Conservation (phyloP, 2,329 filamentous ascomycete species). For the Claviceps paspali region DNA sequence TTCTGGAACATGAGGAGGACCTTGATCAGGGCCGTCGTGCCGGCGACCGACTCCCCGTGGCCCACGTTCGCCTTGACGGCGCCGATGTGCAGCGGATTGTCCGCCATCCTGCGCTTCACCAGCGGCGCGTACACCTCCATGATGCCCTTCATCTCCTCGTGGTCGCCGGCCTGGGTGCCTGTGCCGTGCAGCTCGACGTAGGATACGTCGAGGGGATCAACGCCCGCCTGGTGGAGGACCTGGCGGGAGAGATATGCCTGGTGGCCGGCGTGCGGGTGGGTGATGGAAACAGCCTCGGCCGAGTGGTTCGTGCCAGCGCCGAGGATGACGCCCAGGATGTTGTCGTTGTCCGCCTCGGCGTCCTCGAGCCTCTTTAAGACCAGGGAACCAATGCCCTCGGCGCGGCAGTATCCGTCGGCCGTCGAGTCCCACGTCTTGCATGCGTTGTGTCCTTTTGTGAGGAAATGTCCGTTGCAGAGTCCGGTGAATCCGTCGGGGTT, state of each 20-base stretch:
- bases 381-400: conserved; percentile 58
- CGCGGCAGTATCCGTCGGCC: conserved; percentile 72
- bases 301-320: conserved; percentile 70
- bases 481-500: conserved; percentile 4
- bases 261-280: conserved; percentile 63
- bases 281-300: conserved; percentile 68
- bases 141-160: conserved; percentile 69
- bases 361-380: conserved; percentile 70
- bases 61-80: conserved; percentile 51
- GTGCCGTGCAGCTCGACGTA: conserved; percentile 91
- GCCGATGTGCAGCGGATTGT: conserved; percentile 44
- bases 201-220: conserved; percentile 61
- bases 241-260: conserved; percentile 54
- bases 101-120: conserved; percentile 24
- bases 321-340: conserved; percentile 58
- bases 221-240: conserved; percentile 55
- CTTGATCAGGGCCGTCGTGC: conserved; percentile 47
- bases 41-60: conserved; percentile 47
- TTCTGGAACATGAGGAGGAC: conserved; percentile 50
- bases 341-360: conserved; percentile 63
- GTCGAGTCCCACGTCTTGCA: conserved; percentile 66
- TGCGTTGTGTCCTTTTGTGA: conserved; percentile 1
- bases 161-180: conserved; percentile 77
- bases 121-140: conserved; percentile 38
- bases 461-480: conserved; percentile 4